phyloP scores from a whole-genome alignment of 768 basidiomycete species.

The Lanmaoa rubissima region DNA sequence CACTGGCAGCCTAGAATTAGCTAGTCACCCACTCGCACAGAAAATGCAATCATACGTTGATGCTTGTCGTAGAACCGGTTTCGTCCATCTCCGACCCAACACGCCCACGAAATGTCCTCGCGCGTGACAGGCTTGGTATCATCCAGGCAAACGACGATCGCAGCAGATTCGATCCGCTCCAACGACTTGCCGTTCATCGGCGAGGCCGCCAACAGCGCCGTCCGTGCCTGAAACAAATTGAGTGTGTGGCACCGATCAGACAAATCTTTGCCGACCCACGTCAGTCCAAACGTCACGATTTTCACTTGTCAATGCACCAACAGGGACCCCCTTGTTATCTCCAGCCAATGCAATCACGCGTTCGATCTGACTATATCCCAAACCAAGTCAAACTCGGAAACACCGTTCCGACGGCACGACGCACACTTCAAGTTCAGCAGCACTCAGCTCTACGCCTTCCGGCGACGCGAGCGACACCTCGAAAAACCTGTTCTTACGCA shows the following conservation, averaged over 20 bases:
- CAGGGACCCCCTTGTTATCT: constrained; percentile 40
- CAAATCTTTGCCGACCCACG: constrained; percentile 51
- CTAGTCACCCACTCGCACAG: neutral
- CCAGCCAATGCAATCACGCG: constrained; percentile 67
- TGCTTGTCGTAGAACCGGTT: constrained; percentile 98
- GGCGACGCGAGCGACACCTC: constrained; percentile 67
- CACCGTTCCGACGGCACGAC: constrained; percentile 11
- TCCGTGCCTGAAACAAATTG: constrained; percentile 42
- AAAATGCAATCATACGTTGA: constrained; percentile 54
- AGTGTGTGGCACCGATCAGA: neutral
- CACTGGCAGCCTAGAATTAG: constrained; percentile 44
- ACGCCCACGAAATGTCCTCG: constrained; percentile 76
- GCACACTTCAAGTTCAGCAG: constrained; percentile 77
- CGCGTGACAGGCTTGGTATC: constrained; percentile 77
- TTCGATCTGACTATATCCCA: constrained; percentile 53
- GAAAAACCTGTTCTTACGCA: constrained; percentile 91
- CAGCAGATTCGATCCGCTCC: constrained; percentile 83
- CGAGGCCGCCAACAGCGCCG: constrained; percentile 61
- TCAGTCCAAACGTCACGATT: constrained; percentile 91
- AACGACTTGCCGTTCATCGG: constrained; percentile 64
- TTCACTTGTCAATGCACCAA: constrained; percentile 86
- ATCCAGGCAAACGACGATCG: constrained; percentile 85
- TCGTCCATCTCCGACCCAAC: constrained; percentile 87
- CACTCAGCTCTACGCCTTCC: constrained; percentile 68
- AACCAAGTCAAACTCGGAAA: neutral